Base-by-base conservation (phyloP, 495 filamentous ascomycete species). In the Penicillium daleae region DNA sequence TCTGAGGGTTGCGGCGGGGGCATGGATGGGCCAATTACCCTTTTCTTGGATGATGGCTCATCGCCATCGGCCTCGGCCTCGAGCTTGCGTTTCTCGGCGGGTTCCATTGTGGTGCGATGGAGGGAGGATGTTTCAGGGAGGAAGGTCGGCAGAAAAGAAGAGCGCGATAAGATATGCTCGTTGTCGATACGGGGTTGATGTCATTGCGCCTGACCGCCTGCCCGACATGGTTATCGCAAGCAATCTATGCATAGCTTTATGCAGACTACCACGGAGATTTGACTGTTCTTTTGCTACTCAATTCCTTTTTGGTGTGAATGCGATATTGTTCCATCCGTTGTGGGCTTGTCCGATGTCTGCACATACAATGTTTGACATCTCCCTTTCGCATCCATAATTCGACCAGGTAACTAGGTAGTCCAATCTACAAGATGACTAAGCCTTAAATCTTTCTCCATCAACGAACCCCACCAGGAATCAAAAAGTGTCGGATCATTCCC, bases 21-120 rank as follows among this genome's bases (percentile, higher is more conserved):
- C 3, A 78, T 48, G 1, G 71, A 61, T 7, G 76, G 76, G 1
- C 76, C 76, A 48, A 77, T 70, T 5, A 78, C 69, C 61, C 73
- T 78, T 51, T 61, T 53, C 37, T 71, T 72, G 9, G 60, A 49
- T 1, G 52, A 33, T 22, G 59, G 12, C 59, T 24, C 17, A 26
- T 62, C 35, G 10, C 51, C 59, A 15, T 54, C 63, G 13, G 39
- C 26, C 3, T 56, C 53, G 44, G 27, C 26, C 21, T 59, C 65
- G 26, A 62, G 52, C 46, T 65, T 68, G 22, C 70, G 63, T 46
- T 71, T 72, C 6, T 68, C 57, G 17, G 19, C 39, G 6, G 59
- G 35, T 15, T 65, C 60, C 69, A 70, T 69, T 32, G 6, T 15
- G 22, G 19, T 4, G 13, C 26, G n/a, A 4, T 5, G 10, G 29